Evolutionary conservation across 2,329 filamentous ascomycete genomes (phyloP).

Genomic region (Cercospora nicotianae): DNA sequence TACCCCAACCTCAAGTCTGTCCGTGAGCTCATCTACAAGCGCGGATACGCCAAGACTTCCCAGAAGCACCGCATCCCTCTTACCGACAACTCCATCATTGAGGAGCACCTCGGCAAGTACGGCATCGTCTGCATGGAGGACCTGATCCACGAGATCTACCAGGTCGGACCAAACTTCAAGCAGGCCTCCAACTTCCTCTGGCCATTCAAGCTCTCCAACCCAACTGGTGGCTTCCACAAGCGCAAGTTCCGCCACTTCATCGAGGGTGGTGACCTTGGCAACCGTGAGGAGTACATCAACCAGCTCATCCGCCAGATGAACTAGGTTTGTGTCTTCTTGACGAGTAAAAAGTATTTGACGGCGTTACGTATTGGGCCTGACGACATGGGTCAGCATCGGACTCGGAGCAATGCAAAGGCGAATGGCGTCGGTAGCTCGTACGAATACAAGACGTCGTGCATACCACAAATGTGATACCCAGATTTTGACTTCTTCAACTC

Average conservation of each 20-base stretch:
- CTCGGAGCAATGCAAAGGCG: conserved; percentile 24
- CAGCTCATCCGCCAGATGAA: conserved; percentile 97
- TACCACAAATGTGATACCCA: conserved; percentile 18
- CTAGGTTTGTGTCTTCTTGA: conserved; percentile 53
- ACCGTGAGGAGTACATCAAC: conserved; percentile 99
- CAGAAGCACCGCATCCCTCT: conserved; percentile 96
- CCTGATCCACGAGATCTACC: conserved; percentile 98
- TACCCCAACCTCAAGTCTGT: conserved; percentile 99
- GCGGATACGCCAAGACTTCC: conserved; percentile 91
- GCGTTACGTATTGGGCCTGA: conserved; percentile 12
- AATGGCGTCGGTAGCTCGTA: conserved; percentile 26
- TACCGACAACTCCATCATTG: conserved; percentile 96
- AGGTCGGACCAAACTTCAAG: conserved; percentile 97
- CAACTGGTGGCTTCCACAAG: conserved; percentile 90
- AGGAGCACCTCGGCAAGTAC: conserved; percentile 95
- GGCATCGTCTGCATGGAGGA: conserved; percentile 99
- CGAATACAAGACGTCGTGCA: conserved; percentile 18
- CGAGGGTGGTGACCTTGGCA: conserved; percentile 96
- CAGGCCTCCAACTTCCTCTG: conserved; percentile 99
- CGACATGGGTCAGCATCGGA: conserved; percentile 5
- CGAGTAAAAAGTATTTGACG: conserved; percentile 11
- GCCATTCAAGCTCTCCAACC: conserved; percentile 99
- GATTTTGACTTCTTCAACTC: neutral
- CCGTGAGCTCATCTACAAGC: conserved; percentile 99
- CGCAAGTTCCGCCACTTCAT: conserved; percentile 99